phyloP scores from a whole-genome alignment of 768 basidiomycete genomes.

The Lepiota brunneoincarnata region DNA sequence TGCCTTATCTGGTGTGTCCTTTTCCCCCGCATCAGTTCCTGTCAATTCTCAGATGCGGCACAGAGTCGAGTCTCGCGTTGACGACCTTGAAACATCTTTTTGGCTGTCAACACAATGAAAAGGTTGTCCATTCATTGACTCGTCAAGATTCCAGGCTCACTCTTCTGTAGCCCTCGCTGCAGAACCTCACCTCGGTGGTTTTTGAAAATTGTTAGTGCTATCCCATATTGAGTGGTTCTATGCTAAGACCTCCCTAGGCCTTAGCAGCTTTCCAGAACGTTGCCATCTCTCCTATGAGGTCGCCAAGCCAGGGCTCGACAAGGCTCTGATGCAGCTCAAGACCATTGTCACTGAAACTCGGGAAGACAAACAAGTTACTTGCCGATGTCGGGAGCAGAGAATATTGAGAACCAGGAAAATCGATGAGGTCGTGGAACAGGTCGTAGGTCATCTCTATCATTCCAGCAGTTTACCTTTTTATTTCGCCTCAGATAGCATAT shows the following conservation, averaged over 20 bases:
- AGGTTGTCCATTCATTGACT: conserved; percentile 36
- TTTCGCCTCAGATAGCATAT: conserved; percentile 17
- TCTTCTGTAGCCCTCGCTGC: conserved; percentile 62
- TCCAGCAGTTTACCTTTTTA: background rate
- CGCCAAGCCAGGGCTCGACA: conserved; percentile 38
- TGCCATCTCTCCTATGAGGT: conserved; percentile 54
- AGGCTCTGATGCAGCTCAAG: conserved; percentile 36
- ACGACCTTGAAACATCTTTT: conserved; percentile 63
- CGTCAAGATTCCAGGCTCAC: background rate
- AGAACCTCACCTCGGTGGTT: conserved; percentile 63
- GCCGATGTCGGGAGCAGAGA: conserved; percentile 42
- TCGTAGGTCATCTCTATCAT: conserved; percentile 34
- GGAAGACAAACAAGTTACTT: conserved; percentile 36
- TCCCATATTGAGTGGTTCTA: background rate
- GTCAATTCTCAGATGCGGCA: background rate
- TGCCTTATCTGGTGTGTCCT: conserved; percentile 40
- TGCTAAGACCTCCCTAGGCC: conserved; percentile 34
- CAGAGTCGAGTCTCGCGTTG: conserved; percentile 64
- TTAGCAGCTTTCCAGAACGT: conserved; percentile 62
- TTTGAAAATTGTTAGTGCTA: conserved; percentile 54
- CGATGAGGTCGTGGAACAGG: conserved; percentile 39
- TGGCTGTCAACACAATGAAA: conserved; percentile 79
- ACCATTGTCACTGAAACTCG: conserved; percentile 26
- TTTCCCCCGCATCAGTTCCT: background rate
- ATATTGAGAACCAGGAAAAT: conserved; percentile 37